Evolutionary conservation across 495 filamentous ascomycete genomes (phyloP), one percentile per base, ranked within the genome.

Genomic region (Penicillium riverlandense): DNA sequence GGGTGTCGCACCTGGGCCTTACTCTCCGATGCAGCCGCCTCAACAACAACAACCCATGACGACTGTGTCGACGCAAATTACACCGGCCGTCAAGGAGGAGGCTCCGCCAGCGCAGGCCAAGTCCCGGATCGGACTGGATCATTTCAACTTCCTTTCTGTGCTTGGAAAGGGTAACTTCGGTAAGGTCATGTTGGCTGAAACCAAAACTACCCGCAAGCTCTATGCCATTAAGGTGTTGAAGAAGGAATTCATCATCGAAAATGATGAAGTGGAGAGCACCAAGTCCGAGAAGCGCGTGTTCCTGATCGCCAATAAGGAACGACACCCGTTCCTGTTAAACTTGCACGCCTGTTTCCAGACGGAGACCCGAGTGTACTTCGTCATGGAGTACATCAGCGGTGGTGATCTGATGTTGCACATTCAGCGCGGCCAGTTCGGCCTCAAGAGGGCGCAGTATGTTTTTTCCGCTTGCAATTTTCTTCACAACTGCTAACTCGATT

Each of bases 171-270:
- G 92, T 69, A 99, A 99, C 63, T 99, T 99, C 59, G 92, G 92
- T 64, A 99, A 99, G 72, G 92, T 99, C 70, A 99, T 99, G 92
- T 69, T 99, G 54, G 92, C 92, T 7, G 92, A 99, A 68, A 96
- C 92, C 5, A 99, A 99, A 72, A 78, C 80, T 35, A 77, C 83
- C 15, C 88, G 90, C 61, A 85, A 92, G 61, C 72, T 99, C 29
- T 99, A 97, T 62, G 92, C 92, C 42, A 99, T 99, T 66, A 99
- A 99, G 66, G 92, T 99, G 29, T 73, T 99, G 55, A 99, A 99
- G 77, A 99, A 99, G 73, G 92, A 99, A 54, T 99, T 99, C 63
- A 99, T 99, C 60, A 99, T 99, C 46, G 92, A 99, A 63, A 95
- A 99, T 52, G 92, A 99, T 65, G 92, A 99, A 66, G 92, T 99